These are phyloP conservation scores for Endotrypanum monterogeii DNA, from an alignment of 208 protist species.

Conservation along the genomic window DNA sequence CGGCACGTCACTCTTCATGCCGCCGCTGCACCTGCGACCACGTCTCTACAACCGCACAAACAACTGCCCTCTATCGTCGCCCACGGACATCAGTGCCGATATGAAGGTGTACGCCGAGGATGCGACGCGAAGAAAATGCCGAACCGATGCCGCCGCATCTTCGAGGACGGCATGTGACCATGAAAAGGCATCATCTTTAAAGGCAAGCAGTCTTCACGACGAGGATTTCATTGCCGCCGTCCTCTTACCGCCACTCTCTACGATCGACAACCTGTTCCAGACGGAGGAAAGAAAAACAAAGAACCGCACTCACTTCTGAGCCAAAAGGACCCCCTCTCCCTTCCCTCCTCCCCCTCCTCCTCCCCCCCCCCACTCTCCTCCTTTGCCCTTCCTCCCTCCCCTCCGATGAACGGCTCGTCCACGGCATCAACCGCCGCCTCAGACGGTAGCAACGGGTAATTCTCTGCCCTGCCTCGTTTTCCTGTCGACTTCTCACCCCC, in stretches of 20 bases:
- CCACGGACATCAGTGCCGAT: not conserved
- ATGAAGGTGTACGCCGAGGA: constrained; percentile 6
- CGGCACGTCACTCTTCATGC: constrained; percentile 23
- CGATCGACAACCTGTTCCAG: too few relatives aligned
- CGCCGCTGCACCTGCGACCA: constrained; percentile 14
- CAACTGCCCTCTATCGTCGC: constrained; percentile 10
- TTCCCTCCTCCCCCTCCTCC: too few relatives aligned
- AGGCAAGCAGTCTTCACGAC: constrained; percentile 6
- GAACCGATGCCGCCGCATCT: not conserved
- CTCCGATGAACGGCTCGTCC: constrained; percentile 1
- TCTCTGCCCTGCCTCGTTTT: not conserved
- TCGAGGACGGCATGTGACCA: not conserved
- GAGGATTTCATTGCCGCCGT: constrained; percentile 13
- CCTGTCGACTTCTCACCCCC: not conserved
- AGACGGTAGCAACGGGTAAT: not conserved
- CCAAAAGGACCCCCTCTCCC: too few relatives aligned
- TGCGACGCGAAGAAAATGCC: not conserved
- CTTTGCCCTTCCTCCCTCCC: too few relatives aligned
- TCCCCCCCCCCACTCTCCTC: too few relatives aligned
- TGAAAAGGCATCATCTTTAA: not conserved
- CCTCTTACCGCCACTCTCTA: constrained; percentile 19
- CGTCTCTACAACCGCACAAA: constrained; percentile 14
- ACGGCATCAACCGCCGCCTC: constrained; percentile 9
- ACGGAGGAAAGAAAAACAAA: too few relatives aligned
- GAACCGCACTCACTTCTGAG: too few relatives aligned